Evolutionary conservation across 176 grass and related monocot genomes (phyloP).

Genomic region (Musa troglodytarum): DNA sequence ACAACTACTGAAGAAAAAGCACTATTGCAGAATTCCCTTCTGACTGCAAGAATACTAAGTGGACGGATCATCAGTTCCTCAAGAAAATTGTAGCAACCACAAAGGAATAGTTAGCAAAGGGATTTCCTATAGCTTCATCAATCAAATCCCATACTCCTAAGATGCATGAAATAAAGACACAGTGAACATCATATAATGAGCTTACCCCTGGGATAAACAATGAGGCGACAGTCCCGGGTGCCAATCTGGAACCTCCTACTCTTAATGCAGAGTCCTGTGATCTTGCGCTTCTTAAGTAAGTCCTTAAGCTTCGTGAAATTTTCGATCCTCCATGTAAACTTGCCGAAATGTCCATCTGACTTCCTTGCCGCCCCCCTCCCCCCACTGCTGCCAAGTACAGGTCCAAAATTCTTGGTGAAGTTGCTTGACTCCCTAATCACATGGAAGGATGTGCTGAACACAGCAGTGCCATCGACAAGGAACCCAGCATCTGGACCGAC

Average conservation of each 20-base stretch:
- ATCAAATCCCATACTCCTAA: not conserved
- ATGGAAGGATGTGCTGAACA: conserved; percentile 75
- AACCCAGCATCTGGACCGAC: conserved; percentile 49
- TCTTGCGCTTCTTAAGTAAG: conserved; percentile 85
- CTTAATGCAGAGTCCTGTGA: conserved; percentile 85
- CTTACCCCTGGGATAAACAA: conserved; percentile 98
- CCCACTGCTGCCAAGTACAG: conserved; percentile 19
- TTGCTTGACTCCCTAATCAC: conserved; percentile 89
- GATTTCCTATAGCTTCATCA: not conserved
- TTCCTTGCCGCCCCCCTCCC: conserved; percentile 52
- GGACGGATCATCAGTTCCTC: not conserved
- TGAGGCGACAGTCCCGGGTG: conserved; percentile 85
- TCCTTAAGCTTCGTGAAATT: conserved; percentile 91
- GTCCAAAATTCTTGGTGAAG: conserved; percentile 40
- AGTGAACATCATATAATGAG: not conserved
- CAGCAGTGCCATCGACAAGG: conserved; percentile 55
- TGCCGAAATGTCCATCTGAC: conserved; percentile 76
- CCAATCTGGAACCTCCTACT: conserved; percentile 90
- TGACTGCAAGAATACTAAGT: not conserved
- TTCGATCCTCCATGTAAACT: conserved; percentile 90
- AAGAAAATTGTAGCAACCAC: not conserved
- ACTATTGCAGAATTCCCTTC: not conserved
- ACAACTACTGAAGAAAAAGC: not conserved
- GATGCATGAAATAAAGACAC: not conserved
- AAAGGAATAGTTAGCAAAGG: not conserved